Evolutionary conservation across 1,284 basidiomycete genomes (phyloP).

Genomic region (Cryptococcus depauperatus): DNA sequence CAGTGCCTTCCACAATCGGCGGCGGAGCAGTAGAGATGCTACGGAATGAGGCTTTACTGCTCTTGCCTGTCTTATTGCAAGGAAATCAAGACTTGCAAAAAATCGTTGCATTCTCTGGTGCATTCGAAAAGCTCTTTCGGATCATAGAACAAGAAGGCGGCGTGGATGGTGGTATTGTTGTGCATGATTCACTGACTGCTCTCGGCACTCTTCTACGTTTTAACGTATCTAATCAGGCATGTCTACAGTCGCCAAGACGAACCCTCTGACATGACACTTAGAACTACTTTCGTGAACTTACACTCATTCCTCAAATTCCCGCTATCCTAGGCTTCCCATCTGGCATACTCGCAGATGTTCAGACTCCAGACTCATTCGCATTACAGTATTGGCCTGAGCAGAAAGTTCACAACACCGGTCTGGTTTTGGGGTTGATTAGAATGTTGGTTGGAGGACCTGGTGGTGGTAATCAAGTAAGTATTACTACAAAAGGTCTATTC

Average conservation of each 20-base stretch:
- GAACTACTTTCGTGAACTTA: conserved; percentile 95
- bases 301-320: conserved; percentile 70
- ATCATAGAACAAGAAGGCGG: conserved; percentile 83
- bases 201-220: conserved; percentile 79
- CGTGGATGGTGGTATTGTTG: conserved; percentile 79
- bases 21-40: conserved; percentile 44
- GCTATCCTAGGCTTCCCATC: conserved; percentile 80
- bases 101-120: conserved; percentile 92
- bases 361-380: conserved; percentile 82
- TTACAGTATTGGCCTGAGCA: conserved; percentile 94
- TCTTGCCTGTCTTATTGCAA: conserved; percentile 71
- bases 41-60: conserved; percentile 61
- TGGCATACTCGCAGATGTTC: conserved; percentile 54
- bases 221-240: conserved; percentile 90
- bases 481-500: too few species aligned
- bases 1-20: conserved; percentile 19
- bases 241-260: conserved; percentile 19
- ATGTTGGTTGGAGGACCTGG: conserved; percentile 59
- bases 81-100: conserved; percentile 94
- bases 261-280: conserved; percentile 37
- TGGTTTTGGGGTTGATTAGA: conserved; percentile 66
- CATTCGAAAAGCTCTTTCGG: conserved; percentile 90
- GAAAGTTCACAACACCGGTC: conserved; percentile 67
- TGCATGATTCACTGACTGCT: conserved; percentile 76
- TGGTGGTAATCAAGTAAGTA: conserved; percentile 52